Evolutionary conservation across 805 yeast genomes (phyloP).

Genomic region (Torulaspora franciscae): DNA sequence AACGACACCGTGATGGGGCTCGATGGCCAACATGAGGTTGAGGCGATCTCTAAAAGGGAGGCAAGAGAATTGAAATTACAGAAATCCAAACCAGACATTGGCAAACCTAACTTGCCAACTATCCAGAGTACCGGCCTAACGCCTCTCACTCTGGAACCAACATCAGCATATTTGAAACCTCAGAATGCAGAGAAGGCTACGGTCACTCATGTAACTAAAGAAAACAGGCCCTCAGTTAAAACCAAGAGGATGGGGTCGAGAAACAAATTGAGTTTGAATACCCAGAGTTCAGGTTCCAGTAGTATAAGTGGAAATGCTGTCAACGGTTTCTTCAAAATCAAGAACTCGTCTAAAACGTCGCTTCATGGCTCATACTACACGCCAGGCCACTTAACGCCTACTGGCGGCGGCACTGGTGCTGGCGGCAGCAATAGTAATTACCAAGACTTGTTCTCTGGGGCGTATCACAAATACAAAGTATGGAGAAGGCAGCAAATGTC

Average conservation of each 20-base stretch:
- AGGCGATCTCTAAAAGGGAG: conserved; percentile 41
- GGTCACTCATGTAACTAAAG: background rate
- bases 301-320: conserved; percentile 13
- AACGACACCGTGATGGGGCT: conserved; percentile 40
- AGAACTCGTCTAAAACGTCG: conserved; percentile 35
- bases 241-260: conserved; percentile 21
- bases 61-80: conserved; percentile 37
- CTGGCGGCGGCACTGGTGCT: conserved; percentile 13
- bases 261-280: conserved; percentile 21
- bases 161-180: conserved; percentile 22
- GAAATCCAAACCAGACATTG: conserved; percentile 29
- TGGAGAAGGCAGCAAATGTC: conserved; percentile 87
- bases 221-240: conserved; percentile 11
- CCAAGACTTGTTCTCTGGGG: conserved; percentile 40
- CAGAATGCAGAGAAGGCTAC: conserved; percentile 8
- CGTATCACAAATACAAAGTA: conserved; percentile 79
- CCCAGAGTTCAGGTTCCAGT: conserved; percentile 17
- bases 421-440: conserved; percentile 18
- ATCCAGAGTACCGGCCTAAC: conserved; percentile 35
- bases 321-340: conserved; percentile 34
- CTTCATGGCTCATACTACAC: conserved; percentile 25
- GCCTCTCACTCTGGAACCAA: conserved; percentile 32
- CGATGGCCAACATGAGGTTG: conserved; percentile 41
- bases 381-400: conserved; percentile 19
- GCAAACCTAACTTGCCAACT: conserved; percentile 32